These are phyloP conservation scores for Rosa persica DNA, from an alignment of 306 rosid species.

Conservation along the genomic window DNA sequence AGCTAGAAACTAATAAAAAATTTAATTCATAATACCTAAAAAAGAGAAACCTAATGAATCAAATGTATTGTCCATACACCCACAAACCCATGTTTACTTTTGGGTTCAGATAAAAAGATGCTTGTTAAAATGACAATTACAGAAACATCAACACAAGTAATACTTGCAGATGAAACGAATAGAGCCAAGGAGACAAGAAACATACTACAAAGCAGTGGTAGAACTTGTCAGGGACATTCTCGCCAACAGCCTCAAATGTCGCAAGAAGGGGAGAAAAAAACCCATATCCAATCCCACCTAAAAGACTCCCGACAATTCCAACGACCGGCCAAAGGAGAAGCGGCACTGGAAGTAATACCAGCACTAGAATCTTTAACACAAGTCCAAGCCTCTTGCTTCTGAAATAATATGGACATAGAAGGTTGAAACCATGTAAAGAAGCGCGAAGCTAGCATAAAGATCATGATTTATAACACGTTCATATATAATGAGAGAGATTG, in stretches of 20 bases:
- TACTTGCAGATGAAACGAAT: slow-evolving; percentile 7
- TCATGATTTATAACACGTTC: background rate
- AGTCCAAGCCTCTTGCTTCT: slow-evolving; percentile 75
- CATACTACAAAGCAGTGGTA: slow-evolving; percentile 65
- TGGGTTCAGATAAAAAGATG: background rate
- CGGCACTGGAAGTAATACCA: slow-evolving; percentile 63
- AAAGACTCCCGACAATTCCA: slow-evolving; percentile 61
- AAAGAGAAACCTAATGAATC: background rate
- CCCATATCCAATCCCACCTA: slow-evolving; percentile 84
- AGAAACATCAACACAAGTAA: background rate
- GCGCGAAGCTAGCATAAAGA: background rate
- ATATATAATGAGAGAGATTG: background rate
- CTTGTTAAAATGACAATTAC: too few species aligned
- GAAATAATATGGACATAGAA: slow-evolving; percentile 11
- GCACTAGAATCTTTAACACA: slow-evolving; percentile 50
- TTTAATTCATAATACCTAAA: background rate
- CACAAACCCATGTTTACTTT: background rate
- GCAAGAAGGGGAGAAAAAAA: slow-evolving; percentile 68
- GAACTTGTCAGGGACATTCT: slow-evolving; percentile 39
- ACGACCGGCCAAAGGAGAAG: slow-evolving; percentile 54
- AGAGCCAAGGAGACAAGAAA: slow-evolving; percentile 26
- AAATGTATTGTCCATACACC: background rate
- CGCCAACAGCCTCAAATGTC: slow-evolving; percentile 77
- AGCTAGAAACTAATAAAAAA: background rate
- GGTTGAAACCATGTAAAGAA: background rate